Base-by-base conservation (phyloP, 805 yeast species). In the Metschnikowia lochheadii region DNA sequence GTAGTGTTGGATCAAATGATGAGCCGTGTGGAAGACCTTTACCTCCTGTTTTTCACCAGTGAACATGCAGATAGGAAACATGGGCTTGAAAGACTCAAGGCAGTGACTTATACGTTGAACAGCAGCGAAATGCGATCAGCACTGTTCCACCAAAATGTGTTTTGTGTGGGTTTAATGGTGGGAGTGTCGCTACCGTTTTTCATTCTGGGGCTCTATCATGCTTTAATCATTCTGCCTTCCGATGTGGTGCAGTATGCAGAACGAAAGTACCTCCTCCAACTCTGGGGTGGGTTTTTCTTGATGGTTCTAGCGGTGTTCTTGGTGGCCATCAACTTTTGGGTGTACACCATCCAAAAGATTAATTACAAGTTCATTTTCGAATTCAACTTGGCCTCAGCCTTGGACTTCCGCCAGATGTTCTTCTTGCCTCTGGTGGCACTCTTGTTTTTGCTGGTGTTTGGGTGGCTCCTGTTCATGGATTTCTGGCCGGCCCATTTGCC, bases 311-410 rank as follows among this genome's bases (percentile, higher is more conserved):
- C 85, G 61, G 69, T 82, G 5, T 57, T 84, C 21, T 68, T 89
- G 2, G 84, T 91, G 63, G 83, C 84, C 13, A 50, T 87, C 40
- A 83, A 88, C 63, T 82, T 95, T 62, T 68, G 73, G 49, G 81
- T 85, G 3, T 94, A 96, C 92, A 77, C 83, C 23, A 65, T 69
- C 41, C 84, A 72, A 67, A 87, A 87, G 60, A 85, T 94, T 59
- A 94, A 92, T 66, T 94, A 94, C 66, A 85, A 85, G 61, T 91
- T 94, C 62, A 90, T 94, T 51, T 90, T 94, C 65, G 98, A 94
- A 68, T 85, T 90, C 58, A 83, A 88, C 62, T 79, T 84, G 40
- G 77, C 84, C 36, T 80, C 83, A 33, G 83, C 82, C 13, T 67
- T 89, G 44, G 83, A 87, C 60, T 84, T 70, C 55, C 77, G 81